phyloP scores from a whole-genome alignment of 2,329 filamentous ascomycete species.

The Kalaharituber pfeilii region DNA sequence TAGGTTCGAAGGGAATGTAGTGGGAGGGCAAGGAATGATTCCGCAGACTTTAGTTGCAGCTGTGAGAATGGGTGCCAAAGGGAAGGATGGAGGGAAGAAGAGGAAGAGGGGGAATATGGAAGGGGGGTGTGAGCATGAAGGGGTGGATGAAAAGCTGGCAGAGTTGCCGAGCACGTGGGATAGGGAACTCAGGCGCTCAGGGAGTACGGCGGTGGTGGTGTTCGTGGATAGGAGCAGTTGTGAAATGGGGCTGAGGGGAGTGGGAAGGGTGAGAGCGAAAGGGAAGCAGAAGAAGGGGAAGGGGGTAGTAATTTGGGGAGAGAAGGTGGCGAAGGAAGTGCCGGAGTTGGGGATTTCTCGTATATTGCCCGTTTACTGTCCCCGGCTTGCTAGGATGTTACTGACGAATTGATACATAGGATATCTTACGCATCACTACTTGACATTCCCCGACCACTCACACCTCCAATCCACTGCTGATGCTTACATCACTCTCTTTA shows the following conservation, averaged over 20 bases:
- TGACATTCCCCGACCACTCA: slow-evolving; percentile 51
- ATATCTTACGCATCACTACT: slow-evolving; percentile 46
- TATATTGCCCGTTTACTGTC: slow-evolving; percentile 15
- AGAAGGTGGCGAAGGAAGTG: slow-evolving; percentile 38
- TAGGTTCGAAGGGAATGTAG: slow-evolving; percentile 49
- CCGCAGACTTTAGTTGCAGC: no score
- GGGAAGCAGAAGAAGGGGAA: slow-evolving; percentile 33
- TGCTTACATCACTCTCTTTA: slow-evolving; percentile 72
- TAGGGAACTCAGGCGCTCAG: slow-evolving; percentile 42
- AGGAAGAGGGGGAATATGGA: slow-evolving; percentile 39
- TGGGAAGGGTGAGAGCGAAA: slow-evolving; percentile 42
- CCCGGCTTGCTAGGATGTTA: neutral
- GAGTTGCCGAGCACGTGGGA: slow-evolving; percentile 58
- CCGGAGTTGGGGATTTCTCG: slow-evolving; percentile 37
- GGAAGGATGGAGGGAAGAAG: slow-evolving; percentile 27
- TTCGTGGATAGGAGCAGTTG: slow-evolving; percentile 72
- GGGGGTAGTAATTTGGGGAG: slow-evolving; percentile 53
- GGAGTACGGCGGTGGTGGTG: slow-evolving; percentile 56
- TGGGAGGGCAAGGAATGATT: slow-evolving; percentile 16
- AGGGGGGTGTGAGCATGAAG: slow-evolving; percentile 37
- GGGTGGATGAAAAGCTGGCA: slow-evolving; percentile 40
- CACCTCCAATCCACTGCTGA: slow-evolving; percentile 59
- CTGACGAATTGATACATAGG: slow-evolving; percentile 17
- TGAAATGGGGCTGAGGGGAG: slow-evolving; percentile 58
- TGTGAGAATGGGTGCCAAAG: slow-evolving; percentile 23